A percentile compares a stretch with the other conserved stretches of the same genome.
Conservation (phyloP, 208 protist species). For the Crithidia bombi region DNA sequence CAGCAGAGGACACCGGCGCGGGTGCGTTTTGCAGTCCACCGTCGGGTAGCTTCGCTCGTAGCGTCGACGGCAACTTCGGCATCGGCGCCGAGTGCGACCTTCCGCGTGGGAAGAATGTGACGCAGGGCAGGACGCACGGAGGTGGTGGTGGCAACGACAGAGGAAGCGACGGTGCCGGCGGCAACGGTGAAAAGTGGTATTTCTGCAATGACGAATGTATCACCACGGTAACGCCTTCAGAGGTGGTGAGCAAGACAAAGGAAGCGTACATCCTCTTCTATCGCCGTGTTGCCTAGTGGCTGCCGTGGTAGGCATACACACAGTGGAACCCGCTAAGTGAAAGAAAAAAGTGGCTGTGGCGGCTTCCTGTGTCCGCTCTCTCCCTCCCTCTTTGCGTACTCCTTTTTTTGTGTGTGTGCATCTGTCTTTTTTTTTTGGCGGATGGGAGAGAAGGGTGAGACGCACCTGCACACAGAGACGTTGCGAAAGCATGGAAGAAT, state of each 20-base stretch:
- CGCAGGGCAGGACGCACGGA: background rate
- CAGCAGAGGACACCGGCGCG: background rate
- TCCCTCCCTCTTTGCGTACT: conserved; percentile 6
- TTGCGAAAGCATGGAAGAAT: no score
- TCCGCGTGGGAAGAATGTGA: conserved; percentile 2
- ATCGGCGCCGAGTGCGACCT: conserved; percentile 6
- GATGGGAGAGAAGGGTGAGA: no score
- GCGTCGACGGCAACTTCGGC: background rate
- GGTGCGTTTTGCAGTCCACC: conserved; percentile 1
- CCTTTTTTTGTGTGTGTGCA: no score
- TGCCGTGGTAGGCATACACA: background rate
- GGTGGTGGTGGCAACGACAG: background rate
- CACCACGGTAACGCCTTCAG: conserved; percentile 31
- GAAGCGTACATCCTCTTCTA: conserved; percentile 89
- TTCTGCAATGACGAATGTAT: conserved; percentile 82
- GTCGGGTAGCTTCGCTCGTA: conserved; percentile 11
- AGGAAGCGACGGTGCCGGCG: background rate
- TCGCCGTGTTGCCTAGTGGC: conserved; percentile 12
- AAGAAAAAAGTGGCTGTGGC: background rate
- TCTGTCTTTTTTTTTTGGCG: no score
- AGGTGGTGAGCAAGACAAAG: conserved; percentile 49
- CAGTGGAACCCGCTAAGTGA: background rate
- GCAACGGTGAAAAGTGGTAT: conserved; percentile 55
- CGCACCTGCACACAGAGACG: no score
- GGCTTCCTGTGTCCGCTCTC: conserved; percentile 11